phyloP scores from a whole-genome alignment of 352 stramenopile species.

The Globisporangium spinosum region DNA sequence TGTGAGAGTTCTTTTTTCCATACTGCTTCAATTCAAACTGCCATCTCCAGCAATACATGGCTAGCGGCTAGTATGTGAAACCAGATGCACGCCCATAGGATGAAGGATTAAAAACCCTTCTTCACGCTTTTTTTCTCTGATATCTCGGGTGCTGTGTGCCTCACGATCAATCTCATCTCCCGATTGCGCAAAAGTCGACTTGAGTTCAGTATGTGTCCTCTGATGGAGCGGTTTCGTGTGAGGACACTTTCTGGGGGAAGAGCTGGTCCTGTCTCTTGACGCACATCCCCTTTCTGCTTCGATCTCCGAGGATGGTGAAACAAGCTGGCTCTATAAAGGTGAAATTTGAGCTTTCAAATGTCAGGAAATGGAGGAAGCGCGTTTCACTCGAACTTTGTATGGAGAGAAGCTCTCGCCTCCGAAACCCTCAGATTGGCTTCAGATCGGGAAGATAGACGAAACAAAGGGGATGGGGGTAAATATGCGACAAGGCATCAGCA shows the following conservation, averaged over 20 bases:
- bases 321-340: not conserved
- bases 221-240: not conserved
- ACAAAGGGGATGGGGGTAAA: not conserved
- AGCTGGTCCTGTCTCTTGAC: not conserved
- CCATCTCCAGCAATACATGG: too few species aligned
- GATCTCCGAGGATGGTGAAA: not conserved
- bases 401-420: not conserved
- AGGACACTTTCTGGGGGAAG: not conserved
- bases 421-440: not conserved
- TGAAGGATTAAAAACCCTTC: not conserved
- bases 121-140: not conserved
- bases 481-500: not conserved
- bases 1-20: not conserved
- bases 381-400: not conserved
- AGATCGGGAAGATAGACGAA: not conserved
- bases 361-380: not conserved
- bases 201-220: not conserved
- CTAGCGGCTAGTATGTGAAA: too few species aligned
- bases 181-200: not conserved
- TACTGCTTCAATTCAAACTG: not conserved
- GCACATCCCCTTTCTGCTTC: not conserved
- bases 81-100: too few species aligned
- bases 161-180: not conserved
- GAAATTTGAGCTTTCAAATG: not conserved
- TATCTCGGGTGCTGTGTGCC: not conserved